Evolutionary conservation across 163 green algal species (phyloP).

Genomic region (Picocystis sp.): DNA sequence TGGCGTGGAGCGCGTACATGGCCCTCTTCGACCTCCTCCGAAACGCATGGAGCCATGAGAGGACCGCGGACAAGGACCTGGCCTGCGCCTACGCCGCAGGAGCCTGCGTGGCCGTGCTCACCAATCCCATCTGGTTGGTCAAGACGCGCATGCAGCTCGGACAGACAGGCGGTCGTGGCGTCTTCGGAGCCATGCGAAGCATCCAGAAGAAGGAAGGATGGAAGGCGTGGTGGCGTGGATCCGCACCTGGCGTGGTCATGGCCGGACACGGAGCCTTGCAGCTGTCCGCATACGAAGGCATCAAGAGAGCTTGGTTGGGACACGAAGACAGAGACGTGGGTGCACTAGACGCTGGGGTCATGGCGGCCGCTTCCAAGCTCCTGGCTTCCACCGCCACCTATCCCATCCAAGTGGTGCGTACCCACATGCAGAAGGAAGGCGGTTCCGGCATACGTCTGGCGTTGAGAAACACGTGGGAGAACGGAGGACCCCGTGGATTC

Average conservation of each 20-base stretch:
- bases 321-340: neutral
- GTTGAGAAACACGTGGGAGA: neutral
- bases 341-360: neutral
- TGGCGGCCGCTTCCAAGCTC: slow-evolving; percentile 41
- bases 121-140: slow-evolving; percentile 86
- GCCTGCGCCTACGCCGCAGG: slow-evolving; percentile 62
- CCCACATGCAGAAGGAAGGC: slow-evolving; percentile 61
- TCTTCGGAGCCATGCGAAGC: slow-evolving; percentile 47
- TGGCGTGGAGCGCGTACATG: slow-evolving; percentile 80
- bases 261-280: slow-evolving; percentile 82
- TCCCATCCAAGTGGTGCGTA: slow-evolving; percentile 68
- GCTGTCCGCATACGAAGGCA: slow-evolving; percentile 89
- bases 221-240: slow-evolving; percentile 48
- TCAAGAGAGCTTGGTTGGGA: slow-evolving; percentile 31
- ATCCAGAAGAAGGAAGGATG: slow-evolving; percentile 47
- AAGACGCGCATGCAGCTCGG: slow-evolving; percentile 85
- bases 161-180: slow-evolving; percentile 12
- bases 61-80: slow-evolving; percentile 27
- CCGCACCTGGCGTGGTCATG: slow-evolving; percentile 18
- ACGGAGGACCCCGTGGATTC: slow-evolving; percentile 45
- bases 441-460: slow-evolving; percentile 24
- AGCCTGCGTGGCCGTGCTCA: slow-evolving; percentile 45
- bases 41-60: slow-evolving; percentile 22
- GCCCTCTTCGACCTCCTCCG: neutral
- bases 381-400: slow-evolving; percentile 71